phyloP scores from a whole-genome alignment of 2,329 filamentous ascomycete genomes.

The Fusarium oligoseptatum region DNA sequence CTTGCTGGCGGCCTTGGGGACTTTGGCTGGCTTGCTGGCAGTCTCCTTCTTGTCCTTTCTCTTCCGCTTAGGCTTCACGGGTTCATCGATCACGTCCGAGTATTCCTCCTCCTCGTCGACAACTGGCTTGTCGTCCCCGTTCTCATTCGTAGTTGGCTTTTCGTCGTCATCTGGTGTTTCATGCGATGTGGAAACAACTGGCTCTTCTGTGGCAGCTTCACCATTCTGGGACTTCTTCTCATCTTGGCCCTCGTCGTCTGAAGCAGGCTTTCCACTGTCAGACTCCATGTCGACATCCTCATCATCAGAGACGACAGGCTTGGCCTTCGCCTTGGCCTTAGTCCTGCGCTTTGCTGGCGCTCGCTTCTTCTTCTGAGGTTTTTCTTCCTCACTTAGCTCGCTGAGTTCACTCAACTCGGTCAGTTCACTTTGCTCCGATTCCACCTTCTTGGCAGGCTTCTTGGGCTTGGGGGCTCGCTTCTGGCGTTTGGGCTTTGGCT shows the following conservation, averaged over 20 bases:
- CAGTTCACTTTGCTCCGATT: constrained; percentile 36
- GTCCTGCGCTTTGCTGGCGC: constrained; percentile 22
- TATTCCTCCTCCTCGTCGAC: constrained; percentile 56
- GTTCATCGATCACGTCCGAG: constrained; percentile 78
- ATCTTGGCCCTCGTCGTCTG: constrained; percentile 9
- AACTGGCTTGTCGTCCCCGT: constrained; percentile 37
- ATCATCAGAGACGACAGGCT: constrained; percentile 49
- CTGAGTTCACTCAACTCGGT: constrained; percentile 42
- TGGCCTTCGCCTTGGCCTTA: constrained; percentile 38
- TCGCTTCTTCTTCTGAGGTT: constrained; percentile 42
- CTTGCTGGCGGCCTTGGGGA: constrained; percentile 47
- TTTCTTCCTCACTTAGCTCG: constrained; percentile 44
- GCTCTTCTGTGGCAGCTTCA: background rate
- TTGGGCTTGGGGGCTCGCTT: constrained; percentile 51
- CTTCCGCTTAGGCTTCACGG: constrained; percentile 69
- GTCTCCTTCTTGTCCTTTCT: constrained; percentile 59
- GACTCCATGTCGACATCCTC: constrained; percentile 29
- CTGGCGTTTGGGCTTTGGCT: constrained; percentile 56
- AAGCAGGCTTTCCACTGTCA: constrained; percentile 20
- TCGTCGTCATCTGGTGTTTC: constrained; percentile 15
- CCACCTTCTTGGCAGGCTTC: constrained; percentile 34
- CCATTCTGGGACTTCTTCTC: constrained; percentile 3
- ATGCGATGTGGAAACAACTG: background rate
- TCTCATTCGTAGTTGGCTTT: constrained; percentile 25
- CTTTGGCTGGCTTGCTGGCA: constrained; percentile 44